Evolutionary conservation across 2,329 filamentous ascomycete species (phyloP).

Genomic region (Ascocoryne sarcoides): DNA sequence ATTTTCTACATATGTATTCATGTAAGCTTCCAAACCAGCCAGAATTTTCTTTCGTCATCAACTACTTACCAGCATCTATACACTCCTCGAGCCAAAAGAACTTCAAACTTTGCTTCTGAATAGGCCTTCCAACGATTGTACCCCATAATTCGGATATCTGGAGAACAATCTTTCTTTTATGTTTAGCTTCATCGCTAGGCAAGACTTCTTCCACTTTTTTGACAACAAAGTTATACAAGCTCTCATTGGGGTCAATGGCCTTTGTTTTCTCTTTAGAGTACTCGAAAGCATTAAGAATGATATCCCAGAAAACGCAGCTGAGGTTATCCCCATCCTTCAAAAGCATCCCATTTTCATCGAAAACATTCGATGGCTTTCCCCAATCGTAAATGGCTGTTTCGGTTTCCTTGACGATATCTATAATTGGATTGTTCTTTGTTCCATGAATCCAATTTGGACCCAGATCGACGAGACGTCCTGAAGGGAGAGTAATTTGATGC

Average conservation of each 20-base stretch:
- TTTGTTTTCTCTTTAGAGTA: conserved; percentile 41
- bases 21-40: not conserved
- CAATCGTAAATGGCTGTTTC: conserved; percentile 37
- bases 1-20: conserved; percentile 16
- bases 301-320: conserved; percentile 40
- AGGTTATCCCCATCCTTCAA: conserved; percentile 28
- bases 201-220: conserved; percentile 39
- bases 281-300: conserved; percentile 44
- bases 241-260: conserved; percentile 37
- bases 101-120: conserved; percentile 43
- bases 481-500: conserved; percentile 20
- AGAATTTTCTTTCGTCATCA: too few relatives aligned
- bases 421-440: conserved; percentile 37
- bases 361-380: conserved; percentile 38
- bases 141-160: conserved; percentile 39
- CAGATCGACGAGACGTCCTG: conserved; percentile 22
- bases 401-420: conserved; percentile 42
- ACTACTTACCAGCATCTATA: conserved; percentile 38
- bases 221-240: conserved; percentile 45
- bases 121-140: conserved; percentile 42
- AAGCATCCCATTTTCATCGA: conserved; percentile 34
- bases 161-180: conserved; percentile 31
- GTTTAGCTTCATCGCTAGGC: conserved; percentile 24
- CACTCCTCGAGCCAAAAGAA: conserved; percentile 51
- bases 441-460: conserved; percentile 29